Evolutionary conservation across 257 asterid species (phyloP).

Genomic region (Primulina huaijiensis): DNA sequence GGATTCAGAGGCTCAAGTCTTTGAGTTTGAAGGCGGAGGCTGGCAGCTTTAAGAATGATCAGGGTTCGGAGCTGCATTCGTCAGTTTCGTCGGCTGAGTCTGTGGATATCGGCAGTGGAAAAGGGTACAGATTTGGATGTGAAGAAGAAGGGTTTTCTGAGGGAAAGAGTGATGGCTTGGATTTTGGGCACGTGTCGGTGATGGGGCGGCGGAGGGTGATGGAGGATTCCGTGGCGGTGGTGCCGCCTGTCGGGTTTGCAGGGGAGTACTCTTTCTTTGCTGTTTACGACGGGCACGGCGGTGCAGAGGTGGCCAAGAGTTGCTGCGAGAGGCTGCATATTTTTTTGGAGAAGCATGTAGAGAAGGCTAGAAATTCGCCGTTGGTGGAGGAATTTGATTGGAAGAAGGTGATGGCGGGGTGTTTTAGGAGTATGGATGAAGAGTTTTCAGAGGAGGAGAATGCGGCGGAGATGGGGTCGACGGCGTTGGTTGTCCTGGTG

Average conservation of each 20-base stretch:
- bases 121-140: neutral
- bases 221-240: slow-evolving; percentile 51
- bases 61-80: neutral
- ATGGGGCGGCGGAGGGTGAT: slow-evolving; percentile 59
- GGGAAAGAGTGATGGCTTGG: slow-evolving; percentile 7
- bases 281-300: slow-evolving; percentile 56
- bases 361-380: slow-evolving; percentile 4
- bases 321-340: slow-evolving; percentile 47
- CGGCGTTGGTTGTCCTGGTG: slow-evolving; percentile 54
- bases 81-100: slow-evolving; percentile 2
- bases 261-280: slow-evolving; percentile 48
- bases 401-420: slow-evolving; percentile 36
- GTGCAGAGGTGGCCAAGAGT: slow-evolving; percentile 37
- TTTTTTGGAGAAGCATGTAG: slow-evolving; percentile 31
- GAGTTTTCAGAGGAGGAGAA: slow-evolving; percentile 22
- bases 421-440: slow-evolving; percentile 45
- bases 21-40: neutral
- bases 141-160: slow-evolving; percentile 1
- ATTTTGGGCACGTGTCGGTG: slow-evolving; percentile 40
- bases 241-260: slow-evolving; percentile 25
- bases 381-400: slow-evolving; percentile 28
- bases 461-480: slow-evolving; percentile 32
- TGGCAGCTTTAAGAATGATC: too few relatives aligned
- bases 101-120: neutral
- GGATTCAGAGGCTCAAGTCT: neutral